A percentile compares a stretch with the other conserved stretches of the same genome.
Conservation (phyloP, 2,329 filamentous ascomycete species). For the Leptographium galeiforme region DNA sequence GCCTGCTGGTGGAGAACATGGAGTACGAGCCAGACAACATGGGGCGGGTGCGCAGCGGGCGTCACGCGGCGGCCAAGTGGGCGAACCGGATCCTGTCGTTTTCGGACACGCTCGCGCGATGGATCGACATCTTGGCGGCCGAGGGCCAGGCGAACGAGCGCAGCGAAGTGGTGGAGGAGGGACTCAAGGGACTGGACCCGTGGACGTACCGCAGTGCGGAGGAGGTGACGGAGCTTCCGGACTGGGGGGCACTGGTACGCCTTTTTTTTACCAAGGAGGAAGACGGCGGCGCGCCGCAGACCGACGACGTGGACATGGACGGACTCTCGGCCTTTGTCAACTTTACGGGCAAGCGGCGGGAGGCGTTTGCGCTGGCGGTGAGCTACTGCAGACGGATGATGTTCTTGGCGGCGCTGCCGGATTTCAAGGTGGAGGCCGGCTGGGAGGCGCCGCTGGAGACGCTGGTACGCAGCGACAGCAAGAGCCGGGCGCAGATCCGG, state of each 20-base stretch:
- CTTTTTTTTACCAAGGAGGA: slow-evolving; percentile 29
- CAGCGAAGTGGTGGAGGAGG: slow-evolving; percentile 80
- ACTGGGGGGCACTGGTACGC: slow-evolving; percentile 37
- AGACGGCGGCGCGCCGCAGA: not conserved
- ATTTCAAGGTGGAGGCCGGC: slow-evolving; percentile 54
- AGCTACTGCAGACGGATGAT: slow-evolving; percentile 49
- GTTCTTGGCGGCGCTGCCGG: slow-evolving; percentile 32
- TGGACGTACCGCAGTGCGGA: slow-evolving; percentile 37
- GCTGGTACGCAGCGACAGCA: slow-evolving; percentile 55
- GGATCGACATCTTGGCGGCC: slow-evolving; percentile 77
- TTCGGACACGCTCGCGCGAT: slow-evolving; percentile 63
- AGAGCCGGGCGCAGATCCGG: slow-evolving; percentile 46
- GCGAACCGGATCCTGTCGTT: slow-evolving; percentile 80
- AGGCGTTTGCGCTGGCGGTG: slow-evolving; percentile 55
- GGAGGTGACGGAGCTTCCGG: slow-evolving; percentile 27
- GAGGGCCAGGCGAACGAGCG: slow-evolving; percentile 53
- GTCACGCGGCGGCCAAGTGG: slow-evolving; percentile 76
- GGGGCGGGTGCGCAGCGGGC: slow-evolving; percentile 50
- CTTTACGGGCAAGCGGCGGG: slow-evolving; percentile 30
- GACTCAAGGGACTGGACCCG: slow-evolving; percentile 70
- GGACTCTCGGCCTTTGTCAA: slow-evolving; percentile 28
- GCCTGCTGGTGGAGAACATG: slow-evolving; percentile 58
- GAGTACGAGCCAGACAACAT: slow-evolving; percentile 27
- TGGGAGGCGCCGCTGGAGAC: slow-evolving; percentile 75
- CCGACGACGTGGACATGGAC: slow-evolving; percentile 24